Percentiles rank a stretch among this genome's conserved stretches.
These are phyloP conservation scores for Lecanicillium sp. DNA, from an alignment of 2,329 filamentous ascomycete genomes.

Conservation along the genomic window DNA sequence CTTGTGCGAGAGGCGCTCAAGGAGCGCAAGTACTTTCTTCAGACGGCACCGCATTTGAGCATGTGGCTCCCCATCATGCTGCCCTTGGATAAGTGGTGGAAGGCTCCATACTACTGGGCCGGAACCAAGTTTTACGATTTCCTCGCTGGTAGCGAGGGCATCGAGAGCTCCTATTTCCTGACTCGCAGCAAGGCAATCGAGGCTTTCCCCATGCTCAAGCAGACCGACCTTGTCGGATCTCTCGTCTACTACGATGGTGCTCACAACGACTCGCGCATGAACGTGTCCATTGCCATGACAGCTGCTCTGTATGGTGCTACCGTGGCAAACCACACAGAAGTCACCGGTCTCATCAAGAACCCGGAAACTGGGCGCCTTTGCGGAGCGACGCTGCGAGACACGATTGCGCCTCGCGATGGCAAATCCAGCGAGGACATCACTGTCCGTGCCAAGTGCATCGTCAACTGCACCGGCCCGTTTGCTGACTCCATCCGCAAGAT, in stretches of 20 bases:
- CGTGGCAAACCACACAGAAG: conserved; percentile 76
- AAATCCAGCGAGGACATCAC: conserved; percentile 51
- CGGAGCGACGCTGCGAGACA: conserved; percentile 66
- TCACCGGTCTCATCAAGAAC: conserved; percentile 70
- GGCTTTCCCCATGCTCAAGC: conserved; percentile 83
- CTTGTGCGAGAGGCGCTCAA: conserved; percentile 66
- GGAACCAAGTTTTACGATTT: conserved; percentile 80
- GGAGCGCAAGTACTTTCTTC: conserved; percentile 68
- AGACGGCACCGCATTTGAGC: conserved; percentile 66
- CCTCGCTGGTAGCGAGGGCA: conserved; percentile 76
- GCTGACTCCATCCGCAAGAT: conserved; percentile 79
- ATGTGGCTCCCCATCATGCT: conserved; percentile 71
- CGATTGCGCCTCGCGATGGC: conserved; percentile 59
- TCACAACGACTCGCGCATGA: conserved; percentile 90
- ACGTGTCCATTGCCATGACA: conserved; percentile 80
- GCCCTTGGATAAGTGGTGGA: conserved; percentile 68
- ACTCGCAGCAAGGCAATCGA: conserved; percentile 80
- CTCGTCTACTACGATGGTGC: conserved; percentile 89
- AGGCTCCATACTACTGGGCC: conserved; percentile 69
- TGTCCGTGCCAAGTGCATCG: conserved; percentile 71
- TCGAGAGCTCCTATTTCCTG: conserved; percentile 83
- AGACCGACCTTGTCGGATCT: conserved; percentile 68
- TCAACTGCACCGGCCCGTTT: conserved; percentile 87
- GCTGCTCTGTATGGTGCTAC: conserved; percentile 81
- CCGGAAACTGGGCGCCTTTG: conserved; percentile 57